Evolutionary conservation across 805 yeast species (phyloP), one percentile per base, ranked within the genome.

Genomic region (Yamadazyma scolyti): DNA sequence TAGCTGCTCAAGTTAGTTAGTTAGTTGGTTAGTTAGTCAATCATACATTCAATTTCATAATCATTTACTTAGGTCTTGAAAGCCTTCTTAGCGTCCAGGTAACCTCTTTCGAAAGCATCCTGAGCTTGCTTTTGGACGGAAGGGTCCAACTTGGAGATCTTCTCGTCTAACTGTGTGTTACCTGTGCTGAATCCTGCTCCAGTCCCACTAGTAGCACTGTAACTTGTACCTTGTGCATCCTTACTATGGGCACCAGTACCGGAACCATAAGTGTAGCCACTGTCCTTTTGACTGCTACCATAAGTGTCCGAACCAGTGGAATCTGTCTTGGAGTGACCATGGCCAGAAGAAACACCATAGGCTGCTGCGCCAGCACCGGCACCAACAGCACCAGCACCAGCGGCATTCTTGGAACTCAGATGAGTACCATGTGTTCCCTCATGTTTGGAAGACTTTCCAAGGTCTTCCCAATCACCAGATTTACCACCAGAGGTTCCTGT

Each of bases 1-100:
- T 49, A 75, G 88, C 27, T 88, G 97, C 52, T 75, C 86, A 2
- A 60, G 66, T 50, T 59, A 24, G 14, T 13, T 16, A 5, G 9
- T 16, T 16, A 13, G 5, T 10, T 15, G 6, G 11, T 7, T 12
- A 22, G n/a, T 22, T 12, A 12, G 9, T 8, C 11, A 9, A 22
- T 22, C 13, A 24, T 24, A 9, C 12, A 6, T 9, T 9, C 8
- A n/a, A 23, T 22, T 23, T 20, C 17, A 12, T n/a, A 25, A 14
- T 27, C 34, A 43, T 10, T 15, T 10, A 30, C 30, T 23, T 32
- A 40, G 26, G 43, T 34, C 19, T 47, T 48, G 36, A 54, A 52
- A 5, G 54, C 46, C 13, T 35, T 32, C 40, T 54, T 50, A 25
- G 65, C 67, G 30, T 61, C 69, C 16, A 55, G 44, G 52, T 61